Evolutionary conservation across 257 asterid genomes (phyloP), one percentile per base, ranked within the genome.

Genomic region (Handroanthus guayacan): DNA sequence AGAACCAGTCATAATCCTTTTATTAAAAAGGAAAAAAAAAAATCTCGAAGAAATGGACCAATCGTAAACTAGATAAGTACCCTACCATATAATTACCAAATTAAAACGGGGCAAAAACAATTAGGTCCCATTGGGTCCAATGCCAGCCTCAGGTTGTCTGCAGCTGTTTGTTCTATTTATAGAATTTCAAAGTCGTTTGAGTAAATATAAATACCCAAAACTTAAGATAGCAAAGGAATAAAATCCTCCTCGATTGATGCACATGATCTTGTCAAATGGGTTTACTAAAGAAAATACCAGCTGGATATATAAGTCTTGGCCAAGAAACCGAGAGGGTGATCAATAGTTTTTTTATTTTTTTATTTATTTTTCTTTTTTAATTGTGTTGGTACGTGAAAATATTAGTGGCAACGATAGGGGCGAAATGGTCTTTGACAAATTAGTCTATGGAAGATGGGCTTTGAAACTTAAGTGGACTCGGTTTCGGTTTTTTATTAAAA

Each of bases 191-290:
- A 71, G 51, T 67, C 79, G 73, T 71, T 66, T 72, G 71, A 72
- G 31, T 17, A 57, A 25, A 44, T 78, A 71, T 71, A 52, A 69
- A 50, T 61, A 77, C 71, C 9, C 39, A 48, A 48, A 55, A 54
- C 3, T 18, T 60, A 63, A 74, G 31, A 25, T 25, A 25, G 31
- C 31, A 25, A 25, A 25, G 31, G 31, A 25, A 25, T 25, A 25
- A 25, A 25, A 71, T 51, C 82, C 82, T 43, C 73, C 77, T 78
- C 1, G 31, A 25, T 71, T 31, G 63, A 71, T 43, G 82, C 75
- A 71, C 78, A 71, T 78, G 82, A 78, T 70, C 57, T 43, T 78
- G 74, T 71, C 69, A 62, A 71, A 11, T 39, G 51, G 34, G 48
- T 9, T 38, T 77, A 62, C 43, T 37, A 52, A 39, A 38, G 41